These are phyloP conservation scores for Silene vulgaris DNA, from an alignment of 179 eudicot species.

Conservation along the genomic window DNA sequence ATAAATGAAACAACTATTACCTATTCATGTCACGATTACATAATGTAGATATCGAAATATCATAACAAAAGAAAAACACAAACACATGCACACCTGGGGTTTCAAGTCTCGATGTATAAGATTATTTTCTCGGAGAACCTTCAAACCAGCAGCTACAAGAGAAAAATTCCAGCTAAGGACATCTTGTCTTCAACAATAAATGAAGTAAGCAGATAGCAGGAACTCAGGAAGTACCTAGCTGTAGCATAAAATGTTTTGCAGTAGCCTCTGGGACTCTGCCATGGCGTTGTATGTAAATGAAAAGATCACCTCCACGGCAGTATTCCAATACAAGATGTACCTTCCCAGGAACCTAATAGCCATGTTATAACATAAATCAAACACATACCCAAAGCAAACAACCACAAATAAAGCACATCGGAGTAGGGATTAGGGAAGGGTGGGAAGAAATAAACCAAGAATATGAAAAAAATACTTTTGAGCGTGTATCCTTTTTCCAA, in stretches of 20 bases:
- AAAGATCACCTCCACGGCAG: conserved; percentile 93
- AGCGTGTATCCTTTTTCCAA: background rate
- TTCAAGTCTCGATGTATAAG: conserved; percentile 81
- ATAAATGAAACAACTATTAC: background rate
- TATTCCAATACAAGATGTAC: conserved; percentile 85
- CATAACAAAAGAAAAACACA: background rate
- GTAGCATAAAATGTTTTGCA: conserved; percentile 84
- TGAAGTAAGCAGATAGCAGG: conserved; percentile 8
- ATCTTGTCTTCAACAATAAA: conserved; percentile 7
- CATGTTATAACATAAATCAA: conserved; percentile 2
- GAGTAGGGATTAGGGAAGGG: background rate
- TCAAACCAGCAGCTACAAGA: conserved; percentile 65
- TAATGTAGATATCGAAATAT: background rate
- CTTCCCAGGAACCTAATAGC: conserved; percentile 69
- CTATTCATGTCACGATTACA: conserved; percentile 7
- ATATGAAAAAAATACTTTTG: background rate
- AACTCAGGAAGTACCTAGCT: conserved; percentile 53
- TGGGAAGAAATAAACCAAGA: background rate
- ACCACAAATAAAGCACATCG: background rate
- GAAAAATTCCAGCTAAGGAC: conserved; percentile 21
- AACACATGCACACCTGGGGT: conserved; percentile 53
- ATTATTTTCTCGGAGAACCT: conserved; percentile 69
- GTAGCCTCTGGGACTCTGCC: conserved; percentile 78
- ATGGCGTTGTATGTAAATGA: conserved; percentile 64
- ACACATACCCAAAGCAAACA: background rate